These are phyloP conservation scores for Quercus lobata DNA, from an alignment of 331 rosid genomes.

Conservation along the genomic window DNA sequence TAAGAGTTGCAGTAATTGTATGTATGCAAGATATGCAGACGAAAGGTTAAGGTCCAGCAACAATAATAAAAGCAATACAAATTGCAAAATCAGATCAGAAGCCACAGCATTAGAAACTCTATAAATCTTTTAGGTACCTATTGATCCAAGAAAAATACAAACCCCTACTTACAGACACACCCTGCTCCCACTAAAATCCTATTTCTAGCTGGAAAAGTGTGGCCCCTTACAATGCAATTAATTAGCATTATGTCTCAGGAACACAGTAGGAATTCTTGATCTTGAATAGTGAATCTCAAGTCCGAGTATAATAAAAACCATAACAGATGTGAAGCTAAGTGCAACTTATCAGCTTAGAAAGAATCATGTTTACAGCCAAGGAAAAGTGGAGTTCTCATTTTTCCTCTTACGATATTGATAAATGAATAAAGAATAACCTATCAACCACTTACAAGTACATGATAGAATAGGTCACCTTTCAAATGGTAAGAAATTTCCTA, in stretches of 20 bases:
- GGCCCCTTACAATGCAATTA: not conserved
- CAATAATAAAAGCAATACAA: not conserved
- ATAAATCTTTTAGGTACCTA: not conserved
- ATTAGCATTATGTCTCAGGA: not conserved
- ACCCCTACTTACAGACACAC: not conserved
- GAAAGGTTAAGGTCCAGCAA: not conserved
- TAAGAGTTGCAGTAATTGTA: not conserved
- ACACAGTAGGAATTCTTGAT: not conserved
- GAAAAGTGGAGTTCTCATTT: not conserved
- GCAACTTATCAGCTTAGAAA: not conserved
- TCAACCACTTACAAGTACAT: not conserved
- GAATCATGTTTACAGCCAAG: not conserved
- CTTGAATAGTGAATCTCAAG: not conserved
- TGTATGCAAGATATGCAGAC: not conserved
- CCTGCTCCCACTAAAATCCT: not conserved
- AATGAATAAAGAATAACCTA: not conserved
- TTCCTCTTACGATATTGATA: not conserved
- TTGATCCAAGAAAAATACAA: not conserved
- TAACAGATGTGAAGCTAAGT: not conserved
- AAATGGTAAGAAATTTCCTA: not conserved
- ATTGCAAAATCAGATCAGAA: not conserved
- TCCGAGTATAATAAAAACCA: not conserved
- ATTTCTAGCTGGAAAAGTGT: not conserved
- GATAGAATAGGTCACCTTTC: not conserved
- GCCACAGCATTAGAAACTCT: not conserved